Base-by-base conservation (phyloP, 1,284 basidiomycete genomes). In the Puccinia hordei region DNA sequence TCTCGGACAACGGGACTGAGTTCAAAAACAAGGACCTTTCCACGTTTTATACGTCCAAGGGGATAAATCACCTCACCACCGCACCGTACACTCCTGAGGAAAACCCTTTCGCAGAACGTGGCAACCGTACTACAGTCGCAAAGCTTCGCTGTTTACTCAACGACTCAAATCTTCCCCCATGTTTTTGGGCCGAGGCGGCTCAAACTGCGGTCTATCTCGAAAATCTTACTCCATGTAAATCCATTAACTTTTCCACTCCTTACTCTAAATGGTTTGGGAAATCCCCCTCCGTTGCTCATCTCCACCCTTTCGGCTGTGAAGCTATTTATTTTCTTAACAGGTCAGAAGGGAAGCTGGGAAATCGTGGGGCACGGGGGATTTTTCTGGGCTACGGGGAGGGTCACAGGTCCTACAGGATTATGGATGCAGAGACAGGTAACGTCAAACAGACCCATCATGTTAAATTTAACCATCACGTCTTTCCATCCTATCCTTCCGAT, bases 1-100 rank as follows among this genome's bases (percentile, higher is more conserved):
- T 72, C 30, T 33, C 33, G 2, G 49, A 55, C 24, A 72, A 72
- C 55, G 46, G 46, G 13, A 72, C 69, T n/a, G 69, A 72, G 49
- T 72, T 72, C 46, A 72, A 72, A 38, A 72, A 72, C 30, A 35
- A 72, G n/a, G 30, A 53, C 46, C 38, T 72, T 2, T n/a, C 27
- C 19, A 19, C 35, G 15, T 69, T 49, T n/a, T 69, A 46, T 10
- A 35, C 19, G 22, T 46, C 38, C 12, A 51, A 69, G 24, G 66
- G 66, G n/a, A 68, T 68, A 8, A 41, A 38, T 46, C 65, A 68
- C 24, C 35, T 68, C 24, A 46, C 41, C 38, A 68, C 71, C 4
- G 44, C 44, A 2, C 71, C 71, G 22, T 73, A 73, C 17, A 53
- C 46, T 19, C 71, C 71, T 24, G 17, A 71, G 41, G 27, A 71